These are phyloP conservation scores for Limonium bicolor DNA, from an alignment of 148 eudicot genomes.

Conservation along the genomic window DNA sequence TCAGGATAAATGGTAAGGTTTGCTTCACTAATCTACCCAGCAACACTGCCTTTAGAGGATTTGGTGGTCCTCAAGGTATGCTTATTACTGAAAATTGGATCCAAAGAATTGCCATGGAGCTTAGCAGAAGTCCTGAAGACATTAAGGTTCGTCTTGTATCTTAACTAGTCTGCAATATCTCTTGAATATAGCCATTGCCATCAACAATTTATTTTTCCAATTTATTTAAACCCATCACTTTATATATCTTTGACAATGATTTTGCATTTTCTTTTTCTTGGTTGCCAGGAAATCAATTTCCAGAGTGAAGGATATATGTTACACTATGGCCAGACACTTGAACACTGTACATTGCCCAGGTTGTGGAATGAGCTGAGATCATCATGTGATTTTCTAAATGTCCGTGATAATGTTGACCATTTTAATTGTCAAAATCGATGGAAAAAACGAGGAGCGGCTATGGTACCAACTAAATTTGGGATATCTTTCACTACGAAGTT, in stretches of 20 bases:
- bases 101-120: slow-evolving; percentile 83
- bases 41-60: slow-evolving; percentile 94
- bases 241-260: too few species aligned
- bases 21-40: slow-evolving; percentile 95
- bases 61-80: slow-evolving; percentile 99
- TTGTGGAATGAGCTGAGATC: slow-evolving; percentile 74
- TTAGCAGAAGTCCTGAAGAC: slow-evolving; percentile 72
- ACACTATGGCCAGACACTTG: slow-evolving; percentile 74
- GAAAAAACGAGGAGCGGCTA: slow-evolving; percentile 86
- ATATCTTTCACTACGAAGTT: slow-evolving; percentile 84
- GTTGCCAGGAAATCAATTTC: slow-evolving; percentile 73
- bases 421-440: slow-evolving; percentile 71
- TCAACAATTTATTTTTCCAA: neutral
- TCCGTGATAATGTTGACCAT: slow-evolving; percentile 44
- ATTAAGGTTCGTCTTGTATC: slow-evolving; percentile 45
- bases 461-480: slow-evolving; percentile 90
- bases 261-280: neutral
- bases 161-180: neutral
- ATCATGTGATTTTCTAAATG: slow-evolving; percentile 38
- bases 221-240: neutral
- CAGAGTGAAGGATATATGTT: slow-evolving; percentile 54
- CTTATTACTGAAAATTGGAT: slow-evolving; percentile 94
- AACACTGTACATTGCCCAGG: slow-evolving; percentile 55
- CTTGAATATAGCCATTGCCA: neutral
- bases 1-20: slow-evolving; percentile 64